These are phyloP conservation scores for Tremellales sp. DNA, from an alignment of 1,284 basidiomycete genomes.

Conservation along the genomic window DNA sequence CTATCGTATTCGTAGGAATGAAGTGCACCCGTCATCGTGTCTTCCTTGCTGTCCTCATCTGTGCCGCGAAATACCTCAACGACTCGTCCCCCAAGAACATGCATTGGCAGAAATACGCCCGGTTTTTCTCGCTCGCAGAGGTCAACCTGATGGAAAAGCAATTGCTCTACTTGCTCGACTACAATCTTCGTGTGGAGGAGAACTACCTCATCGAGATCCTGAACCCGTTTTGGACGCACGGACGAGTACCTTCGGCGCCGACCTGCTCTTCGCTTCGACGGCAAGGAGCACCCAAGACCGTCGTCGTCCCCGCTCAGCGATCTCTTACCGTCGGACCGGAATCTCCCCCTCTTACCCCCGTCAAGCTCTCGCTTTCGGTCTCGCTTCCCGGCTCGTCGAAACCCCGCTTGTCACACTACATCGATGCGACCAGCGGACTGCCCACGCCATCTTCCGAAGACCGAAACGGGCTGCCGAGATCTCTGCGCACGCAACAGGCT, in stretches of 20 bases:
- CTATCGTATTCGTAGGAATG: constrained; percentile 57
- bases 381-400: constrained; percentile 12
- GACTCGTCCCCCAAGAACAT: constrained; percentile 94
- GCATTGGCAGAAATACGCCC: constrained; percentile 77
- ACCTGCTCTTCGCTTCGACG: not conserved
- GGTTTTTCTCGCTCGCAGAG: constrained; percentile 58
- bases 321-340: too few species aligned
- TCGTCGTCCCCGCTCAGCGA: too few species aligned
- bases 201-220: constrained; percentile 73
- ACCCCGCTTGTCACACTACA: constrained; percentile 11
- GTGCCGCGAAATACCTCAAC: constrained; percentile 96
- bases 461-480: constrained; percentile 1
- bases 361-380: constrained; percentile 16
- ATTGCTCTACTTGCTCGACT: constrained; percentile 82
- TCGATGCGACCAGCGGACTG: constrained; percentile 12
- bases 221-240: constrained; percentile 59
- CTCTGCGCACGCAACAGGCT: not conserved
- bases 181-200: constrained; percentile 46
- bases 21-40: constrained; percentile 92
- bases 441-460: constrained; percentile 2
- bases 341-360: constrained; percentile 16
- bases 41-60: constrained; percentile 92
- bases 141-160: constrained; percentile 97
- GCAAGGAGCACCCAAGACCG: too few species aligned
- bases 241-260: not conserved